Evolutionary conservation across 225 moss, liverwort and hornwort species (phyloP).

Genomic region (Polytrichum commune): DNA sequence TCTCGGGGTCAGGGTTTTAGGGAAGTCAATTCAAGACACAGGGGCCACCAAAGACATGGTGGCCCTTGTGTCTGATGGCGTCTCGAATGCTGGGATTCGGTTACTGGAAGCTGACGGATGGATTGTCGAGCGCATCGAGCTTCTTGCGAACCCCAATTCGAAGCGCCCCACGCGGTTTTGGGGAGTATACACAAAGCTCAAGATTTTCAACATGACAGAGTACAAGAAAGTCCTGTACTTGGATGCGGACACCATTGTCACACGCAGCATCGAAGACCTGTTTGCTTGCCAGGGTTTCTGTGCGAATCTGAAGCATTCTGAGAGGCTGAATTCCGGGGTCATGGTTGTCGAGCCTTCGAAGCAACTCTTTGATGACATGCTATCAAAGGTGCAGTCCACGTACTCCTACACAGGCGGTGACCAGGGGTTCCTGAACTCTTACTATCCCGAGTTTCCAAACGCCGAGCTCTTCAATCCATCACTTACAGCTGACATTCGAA

Average conservation of each 20-base stretch:
- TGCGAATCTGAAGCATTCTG: constrained; percentile 94
- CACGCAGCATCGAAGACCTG: constrained; percentile 80
- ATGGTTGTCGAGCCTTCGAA: constrained; percentile 94
- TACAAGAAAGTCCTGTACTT: constrained; percentile 88
- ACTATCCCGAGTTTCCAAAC: constrained; percentile 81
- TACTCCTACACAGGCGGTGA: constrained; percentile 97
- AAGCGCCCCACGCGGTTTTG: constrained; percentile 84
- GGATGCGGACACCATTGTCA: constrained; percentile 94
- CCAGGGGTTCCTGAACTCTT: constrained; percentile 92
- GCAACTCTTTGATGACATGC: constrained; percentile 77
- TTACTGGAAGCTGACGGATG: constrained; percentile 91
- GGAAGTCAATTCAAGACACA: constrained; percentile 78
- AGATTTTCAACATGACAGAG: constrained; percentile 93
- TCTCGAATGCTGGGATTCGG: constrained; percentile 56
- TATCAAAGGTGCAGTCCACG: constrained; percentile 63
- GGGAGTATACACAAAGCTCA: constrained; percentile 97
- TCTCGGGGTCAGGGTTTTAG: constrained; percentile 89
- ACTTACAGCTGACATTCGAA: constrained; percentile 52
- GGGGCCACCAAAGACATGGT: constrained; percentile 87
- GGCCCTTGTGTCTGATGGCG: constrained; percentile 86
- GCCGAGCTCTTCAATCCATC: constrained; percentile 72
- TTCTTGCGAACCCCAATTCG: constrained; percentile 87
- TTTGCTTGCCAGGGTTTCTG: constrained; percentile 90
- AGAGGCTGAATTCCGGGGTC: constrained; percentile 97
- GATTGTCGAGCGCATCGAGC: constrained; percentile 86